Percentiles rank a stretch among this genome's conserved stretches.
Evolutionary conservation across 768 basidiomycete genomes (phyloP).

Genomic region (Fibroporia radiculosa): DNA sequence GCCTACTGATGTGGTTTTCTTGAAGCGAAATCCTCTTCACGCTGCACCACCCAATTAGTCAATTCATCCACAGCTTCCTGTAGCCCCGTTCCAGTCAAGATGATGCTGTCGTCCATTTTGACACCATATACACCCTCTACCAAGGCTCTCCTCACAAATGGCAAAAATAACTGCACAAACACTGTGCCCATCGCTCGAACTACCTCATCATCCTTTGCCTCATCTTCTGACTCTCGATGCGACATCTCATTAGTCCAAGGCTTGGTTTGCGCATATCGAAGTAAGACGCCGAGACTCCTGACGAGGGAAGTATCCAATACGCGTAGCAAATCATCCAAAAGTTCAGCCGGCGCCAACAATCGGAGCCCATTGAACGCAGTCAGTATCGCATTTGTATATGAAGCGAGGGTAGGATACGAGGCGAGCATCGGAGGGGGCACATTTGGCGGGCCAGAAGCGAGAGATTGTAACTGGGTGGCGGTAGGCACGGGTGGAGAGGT

Average conservation of each 20-base stretch:
- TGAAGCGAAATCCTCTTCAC: too few relatives aligned
- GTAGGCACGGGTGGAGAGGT: constrained; percentile 12
- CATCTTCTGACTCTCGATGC: constrained; percentile 24
- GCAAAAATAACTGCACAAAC: constrained; percentile 57
- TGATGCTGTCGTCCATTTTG: constrained; percentile 9
- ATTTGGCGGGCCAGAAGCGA: constrained; percentile 31
- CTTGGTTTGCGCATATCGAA: constrained; percentile 31
- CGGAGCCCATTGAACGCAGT: constrained; percentile 74
- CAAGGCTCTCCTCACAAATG: constrained; percentile 62
- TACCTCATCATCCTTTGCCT: constrained; percentile 26
- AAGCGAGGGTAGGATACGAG: constrained; percentile 69
- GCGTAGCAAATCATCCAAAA: constrained; percentile 40
- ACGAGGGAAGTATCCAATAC: constrained; percentile 48
- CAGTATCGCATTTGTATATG: constrained; percentile 62
- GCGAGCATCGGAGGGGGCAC: constrained; percentile 66
- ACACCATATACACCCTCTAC: constrained; percentile 68
- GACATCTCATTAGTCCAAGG: constrained; percentile 15
- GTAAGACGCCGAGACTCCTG: constrained; percentile 35
- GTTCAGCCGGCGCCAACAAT: constrained; percentile 62
- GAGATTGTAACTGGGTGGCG: constrained; percentile 9
- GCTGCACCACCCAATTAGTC: too few relatives aligned
- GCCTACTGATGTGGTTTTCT: too few relatives aligned
- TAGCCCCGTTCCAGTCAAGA: too few relatives aligned
- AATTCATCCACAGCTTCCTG: too few relatives aligned
- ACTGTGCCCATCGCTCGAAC: constrained; percentile 43